These are phyloP conservation scores for Bryoerythrophyllum caledonicum DNA, from an alignment of 225 moss, liverwort and hornwort species.

Conservation along the genomic window DNA sequence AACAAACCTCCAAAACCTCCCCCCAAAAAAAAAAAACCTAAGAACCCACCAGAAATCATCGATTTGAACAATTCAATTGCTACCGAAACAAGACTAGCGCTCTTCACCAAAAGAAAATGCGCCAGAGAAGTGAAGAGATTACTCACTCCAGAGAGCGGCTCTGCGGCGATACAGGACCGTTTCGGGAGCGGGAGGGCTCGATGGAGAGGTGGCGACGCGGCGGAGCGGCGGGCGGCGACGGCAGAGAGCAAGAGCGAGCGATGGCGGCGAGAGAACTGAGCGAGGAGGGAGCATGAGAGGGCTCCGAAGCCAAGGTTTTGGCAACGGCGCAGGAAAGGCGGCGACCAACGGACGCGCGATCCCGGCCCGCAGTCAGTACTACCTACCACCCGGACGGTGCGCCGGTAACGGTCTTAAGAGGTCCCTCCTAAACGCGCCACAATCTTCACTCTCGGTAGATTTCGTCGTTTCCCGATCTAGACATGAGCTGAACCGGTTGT, in stretches of 20 bases:
- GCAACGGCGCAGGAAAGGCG: no score
- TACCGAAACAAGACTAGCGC: no score
- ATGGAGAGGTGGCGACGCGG: not conserved
- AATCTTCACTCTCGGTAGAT: rapidly evolving
- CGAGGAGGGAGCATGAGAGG: not conserved
- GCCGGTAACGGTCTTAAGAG: no score
- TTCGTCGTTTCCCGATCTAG: no score
- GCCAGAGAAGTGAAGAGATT: no score
- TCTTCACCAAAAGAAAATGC: not conserved
- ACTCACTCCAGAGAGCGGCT: not conserved
- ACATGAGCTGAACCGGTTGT: not conserved
- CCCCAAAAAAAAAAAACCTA: not conserved
- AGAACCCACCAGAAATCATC: slow-evolving; percentile 5
- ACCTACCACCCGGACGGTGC: no score
- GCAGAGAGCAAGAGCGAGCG: not conserved
- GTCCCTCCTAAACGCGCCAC: no score
- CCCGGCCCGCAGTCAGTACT: not conserved
- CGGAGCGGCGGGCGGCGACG: no score
- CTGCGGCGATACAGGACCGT: not conserved
- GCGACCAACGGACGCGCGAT: not conserved
- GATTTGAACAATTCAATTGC: no score
- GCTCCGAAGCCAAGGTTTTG: not conserved
- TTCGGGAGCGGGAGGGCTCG: not conserved
- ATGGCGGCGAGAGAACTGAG: not conserved
- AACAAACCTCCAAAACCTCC: not conserved